A percentile compares a stretch with the other conserved stretches of the same genome.
phyloP scores from a whole-genome alignment of 352 stramenopile genomes.

The Peronospora destructor region DNA sequence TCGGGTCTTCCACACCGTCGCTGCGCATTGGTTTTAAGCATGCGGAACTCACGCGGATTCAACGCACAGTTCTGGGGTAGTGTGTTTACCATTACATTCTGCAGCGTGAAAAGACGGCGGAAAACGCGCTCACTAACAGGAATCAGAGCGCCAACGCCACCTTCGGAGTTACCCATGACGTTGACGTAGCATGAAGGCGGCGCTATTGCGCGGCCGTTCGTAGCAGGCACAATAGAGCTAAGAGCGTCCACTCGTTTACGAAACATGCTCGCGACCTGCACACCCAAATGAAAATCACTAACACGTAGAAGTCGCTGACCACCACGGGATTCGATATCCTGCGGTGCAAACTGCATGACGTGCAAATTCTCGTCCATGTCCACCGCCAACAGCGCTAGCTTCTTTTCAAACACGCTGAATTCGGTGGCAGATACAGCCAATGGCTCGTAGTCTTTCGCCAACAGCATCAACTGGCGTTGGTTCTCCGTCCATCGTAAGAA shows the following conservation, averaged over 20 bases:
- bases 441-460: slow-evolving; percentile 85
- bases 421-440: slow-evolving; percentile 71
- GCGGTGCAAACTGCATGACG: slow-evolving; percentile 79
- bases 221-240: slow-evolving; percentile 5
- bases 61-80: slow-evolving; percentile 78
- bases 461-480: slow-evolving; percentile 67
- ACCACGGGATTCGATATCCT: slow-evolving; percentile 80
- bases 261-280: slow-evolving; percentile 72
- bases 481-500: slow-evolving; percentile 84
- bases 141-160: slow-evolving; percentile 63
- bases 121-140: slow-evolving; percentile 77
- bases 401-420: slow-evolving; percentile 76
- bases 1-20: slow-evolving; percentile 56
- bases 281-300: slow-evolving; percentile 77
- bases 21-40: slow-evolving; percentile 60
- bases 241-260: slow-evolving; percentile 50
- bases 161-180: slow-evolving; percentile 74
- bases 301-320: slow-evolving; percentile 74
- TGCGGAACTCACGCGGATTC: slow-evolving; percentile 82
- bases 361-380: slow-evolving; percentile 86
- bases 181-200: slow-evolving; percentile 52
- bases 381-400: slow-evolving; percentile 58
- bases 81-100: slow-evolving; percentile 88
- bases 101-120: slow-evolving; percentile 79
- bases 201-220: slow-evolving; percentile 13